Evolutionary conservation across 345 rosid genomes (phyloP).

Genomic region (Melaleuca alternifolia): DNA sequence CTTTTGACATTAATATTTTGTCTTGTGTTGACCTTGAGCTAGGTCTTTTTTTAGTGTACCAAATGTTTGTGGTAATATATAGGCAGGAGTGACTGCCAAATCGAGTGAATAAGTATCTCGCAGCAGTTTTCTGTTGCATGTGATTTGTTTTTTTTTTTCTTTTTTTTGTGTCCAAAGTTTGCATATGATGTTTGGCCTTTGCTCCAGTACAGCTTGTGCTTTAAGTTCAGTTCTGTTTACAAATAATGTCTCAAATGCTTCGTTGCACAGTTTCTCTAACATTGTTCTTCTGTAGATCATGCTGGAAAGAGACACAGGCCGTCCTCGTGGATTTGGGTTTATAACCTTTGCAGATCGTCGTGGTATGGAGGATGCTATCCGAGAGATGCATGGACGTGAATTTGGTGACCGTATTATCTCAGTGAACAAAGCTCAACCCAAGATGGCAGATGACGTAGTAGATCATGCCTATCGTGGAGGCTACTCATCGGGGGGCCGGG

Average conservation of each 20-base stretch:
- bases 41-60: not conserved
- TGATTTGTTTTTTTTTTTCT: not conserved
- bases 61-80: not conserved
- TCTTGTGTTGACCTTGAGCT: not conserved
- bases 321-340: constrained; percentile 97
- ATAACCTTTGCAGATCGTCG: constrained; percentile 86
- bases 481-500: constrained; percentile 61
- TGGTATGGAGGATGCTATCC: constrained; percentile 92
- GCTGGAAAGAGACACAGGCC: constrained; percentile 93
- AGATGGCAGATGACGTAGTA: constrained; percentile 60
- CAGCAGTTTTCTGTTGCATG: not conserved
- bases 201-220: not conserved
- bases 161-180: not conserved
- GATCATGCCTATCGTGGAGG: constrained; percentile 81
- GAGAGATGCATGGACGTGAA: constrained; percentile 96
- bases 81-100: not conserved
- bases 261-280: not conserved
- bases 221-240: not conserved
- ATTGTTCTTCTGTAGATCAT: constrained; percentile 40
- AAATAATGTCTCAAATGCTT: not conserved
- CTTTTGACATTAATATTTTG: not conserved
- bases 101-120: not conserved
- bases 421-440: constrained; percentile 97
- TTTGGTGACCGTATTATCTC: constrained; percentile 81
- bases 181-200: not conserved